A percentile compares a stretch with the other conserved stretches of the same genome.
phyloP scores from a whole-genome alignment of 2,329 filamentous ascomycete species.

The Drechslerella coelobrocha region DNA sequence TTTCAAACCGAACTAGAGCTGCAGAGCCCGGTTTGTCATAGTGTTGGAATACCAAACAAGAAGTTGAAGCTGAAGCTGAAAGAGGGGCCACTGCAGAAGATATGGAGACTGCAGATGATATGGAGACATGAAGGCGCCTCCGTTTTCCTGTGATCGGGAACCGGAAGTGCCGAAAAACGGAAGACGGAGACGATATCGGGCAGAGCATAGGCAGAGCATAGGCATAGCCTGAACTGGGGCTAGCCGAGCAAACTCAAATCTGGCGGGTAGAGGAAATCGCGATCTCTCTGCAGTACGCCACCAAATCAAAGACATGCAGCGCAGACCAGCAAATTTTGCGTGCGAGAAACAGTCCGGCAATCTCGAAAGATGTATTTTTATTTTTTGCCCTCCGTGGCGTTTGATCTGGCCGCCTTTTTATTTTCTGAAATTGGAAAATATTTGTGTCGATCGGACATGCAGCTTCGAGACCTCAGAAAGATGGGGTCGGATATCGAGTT shows the following conservation, averaged over 20 bases:
- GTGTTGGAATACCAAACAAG: too few relatives aligned
- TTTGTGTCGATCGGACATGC: slow-evolving; percentile 39
- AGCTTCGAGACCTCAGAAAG: slow-evolving; percentile 23
- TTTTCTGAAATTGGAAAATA: slow-evolving; percentile 26
- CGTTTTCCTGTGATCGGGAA: too few relatives aligned
- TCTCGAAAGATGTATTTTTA: too few relatives aligned
- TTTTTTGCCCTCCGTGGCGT: slow-evolving; percentile 23
- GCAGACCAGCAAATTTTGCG: slow-evolving; percentile 13
- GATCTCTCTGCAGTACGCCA: slow-evolving; percentile 38
- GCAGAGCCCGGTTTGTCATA: too few relatives aligned
- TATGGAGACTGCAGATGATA: too few relatives aligned
- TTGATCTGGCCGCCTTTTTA: slow-evolving; percentile 32
- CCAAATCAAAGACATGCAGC: slow-evolving; percentile 27
- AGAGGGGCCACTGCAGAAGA: too few relatives aligned
- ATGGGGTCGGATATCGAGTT: slow-evolving; percentile 31
- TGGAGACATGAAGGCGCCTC: too few relatives aligned
- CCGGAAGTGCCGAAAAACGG: too few relatives aligned
- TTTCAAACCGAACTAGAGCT: too few relatives aligned
- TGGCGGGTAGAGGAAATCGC: slow-evolving; percentile 12
- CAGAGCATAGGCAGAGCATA: neutral
- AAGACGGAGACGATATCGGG: too few relatives aligned
- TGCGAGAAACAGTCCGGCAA: too few relatives aligned
- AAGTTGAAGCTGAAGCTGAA: too few relatives aligned
- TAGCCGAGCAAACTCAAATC: slow-evolving; percentile 21
- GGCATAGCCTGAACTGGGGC: neutral